Percentiles rank a stretch among this genome's conserved stretches.
phyloP scores from a whole-genome alignment of 1,284 basidiomycete genomes.

The Ustilago loliicola region DNA sequence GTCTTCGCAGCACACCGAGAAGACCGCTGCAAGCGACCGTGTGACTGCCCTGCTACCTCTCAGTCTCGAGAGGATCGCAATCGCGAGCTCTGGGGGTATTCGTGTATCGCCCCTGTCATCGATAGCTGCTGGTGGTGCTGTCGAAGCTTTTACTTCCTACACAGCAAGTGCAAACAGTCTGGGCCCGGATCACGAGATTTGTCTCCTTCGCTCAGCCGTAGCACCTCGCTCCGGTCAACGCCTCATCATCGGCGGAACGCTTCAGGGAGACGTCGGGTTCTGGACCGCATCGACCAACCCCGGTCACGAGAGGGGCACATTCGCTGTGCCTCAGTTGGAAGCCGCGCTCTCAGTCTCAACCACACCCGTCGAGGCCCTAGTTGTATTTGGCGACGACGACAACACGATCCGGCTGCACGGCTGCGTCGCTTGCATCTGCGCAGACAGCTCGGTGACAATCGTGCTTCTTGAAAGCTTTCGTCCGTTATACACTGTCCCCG shows the following conservation, averaged over 20 bases:
- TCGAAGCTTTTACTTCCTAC: too few species aligned
- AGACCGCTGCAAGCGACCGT: not conserved
- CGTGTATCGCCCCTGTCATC: conserved; percentile 17
- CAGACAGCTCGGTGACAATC: conserved; percentile 85
- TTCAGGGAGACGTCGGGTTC: conserved; percentile 58
- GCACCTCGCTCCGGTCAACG: conserved; percentile 42
- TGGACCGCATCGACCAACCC: conserved; percentile 66
- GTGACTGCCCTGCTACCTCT: conserved; percentile 42
- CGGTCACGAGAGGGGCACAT: not conserved
- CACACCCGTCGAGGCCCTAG: conserved; percentile 76
- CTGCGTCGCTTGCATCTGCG: conserved; percentile 80
- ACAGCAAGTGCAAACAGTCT: conserved; percentile 18
- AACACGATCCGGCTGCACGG: conserved; percentile 77
- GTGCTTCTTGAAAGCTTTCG: conserved; percentile 78
- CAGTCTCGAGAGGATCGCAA: conserved; percentile 42
- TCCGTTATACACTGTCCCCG: conserved; percentile 83
- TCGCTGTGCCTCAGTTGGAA: conserved; percentile 74
- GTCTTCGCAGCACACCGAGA: too few species aligned
- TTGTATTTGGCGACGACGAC: conserved; percentile 74
- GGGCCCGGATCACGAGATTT: conserved; percentile 27
- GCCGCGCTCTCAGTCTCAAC: conserved; percentile 81
- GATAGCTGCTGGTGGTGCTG: conserved; percentile 13
- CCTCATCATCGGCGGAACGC: conserved; percentile 54
- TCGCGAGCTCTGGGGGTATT: conserved; percentile 31
- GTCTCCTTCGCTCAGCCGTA: conserved; percentile 40